A percentile compares a stretch with the other conserved stretches of the same genome.
Evolutionary conservation across 1,139 yeast species (phyloP).

Genomic region (Ogataea hybrid): DNA sequence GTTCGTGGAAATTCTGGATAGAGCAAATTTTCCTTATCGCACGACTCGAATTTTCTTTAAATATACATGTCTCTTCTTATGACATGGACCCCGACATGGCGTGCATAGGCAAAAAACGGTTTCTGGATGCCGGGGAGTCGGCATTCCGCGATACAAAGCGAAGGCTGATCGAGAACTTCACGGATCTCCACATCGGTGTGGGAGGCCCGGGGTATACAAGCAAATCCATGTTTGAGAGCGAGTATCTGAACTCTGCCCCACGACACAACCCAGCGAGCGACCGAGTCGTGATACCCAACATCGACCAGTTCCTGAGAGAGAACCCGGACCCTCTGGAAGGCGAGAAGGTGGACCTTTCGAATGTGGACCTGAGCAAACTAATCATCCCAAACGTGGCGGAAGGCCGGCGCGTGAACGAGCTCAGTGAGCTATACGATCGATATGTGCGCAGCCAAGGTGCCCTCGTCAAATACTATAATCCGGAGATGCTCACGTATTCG

Average conservation of each 20-base stretch:
- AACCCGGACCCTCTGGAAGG: conserved; percentile 21
- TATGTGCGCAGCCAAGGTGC: conserved; percentile 21
- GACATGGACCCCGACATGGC: conserved; percentile 2
- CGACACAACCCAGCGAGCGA: background rate
- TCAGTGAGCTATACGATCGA: conserved; percentile 22
- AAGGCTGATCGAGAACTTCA: conserved; percentile 16
- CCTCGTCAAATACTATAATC: conserved; percentile 24
- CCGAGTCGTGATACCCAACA: conserved; percentile 19
- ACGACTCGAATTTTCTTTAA: conserved; percentile 4
- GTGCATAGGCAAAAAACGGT: conserved; percentile 11
- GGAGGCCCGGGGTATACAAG: background rate
- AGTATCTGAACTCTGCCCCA: conserved; percentile 4
- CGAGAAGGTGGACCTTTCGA: conserved; percentile 11
- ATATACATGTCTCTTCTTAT: background rate
- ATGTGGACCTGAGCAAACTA: conserved; percentile 18
- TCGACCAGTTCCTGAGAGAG: conserved; percentile 25
- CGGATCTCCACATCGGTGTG: conserved; percentile 13
- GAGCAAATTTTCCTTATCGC: conserved; percentile 1
- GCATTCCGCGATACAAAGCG: conserved; percentile 15
- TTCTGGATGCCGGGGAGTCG: conserved; percentile 10
- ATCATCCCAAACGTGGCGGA: conserved; percentile 19
- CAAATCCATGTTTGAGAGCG: conserved; percentile 16
- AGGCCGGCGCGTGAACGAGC: conserved; percentile 14
- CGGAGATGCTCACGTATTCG: conserved; percentile 16
- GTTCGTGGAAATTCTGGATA: conserved; percentile 7